Evolutionary conservation across 2,329 filamentous ascomycete species (phyloP), one percentile per base, ranked within the genome.

Genomic region (Pyrenophora tritici-repentis): DNA sequence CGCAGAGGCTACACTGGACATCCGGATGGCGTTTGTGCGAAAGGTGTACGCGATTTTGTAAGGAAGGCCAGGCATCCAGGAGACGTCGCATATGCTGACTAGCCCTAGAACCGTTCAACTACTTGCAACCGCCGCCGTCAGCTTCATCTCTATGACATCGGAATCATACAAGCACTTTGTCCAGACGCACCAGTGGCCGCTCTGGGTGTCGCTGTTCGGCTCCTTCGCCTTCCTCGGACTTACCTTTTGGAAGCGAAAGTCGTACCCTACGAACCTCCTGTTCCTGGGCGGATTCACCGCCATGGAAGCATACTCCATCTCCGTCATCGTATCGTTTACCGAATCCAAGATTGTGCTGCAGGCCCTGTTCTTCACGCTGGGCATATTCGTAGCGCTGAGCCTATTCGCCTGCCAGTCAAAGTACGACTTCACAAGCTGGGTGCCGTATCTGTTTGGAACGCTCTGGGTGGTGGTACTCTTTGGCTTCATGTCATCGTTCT

Each of bases 341-440:
- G 81, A 93, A 54, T 85, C 86, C 16, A 80, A 81, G 43, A 87
- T 97, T 68, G 94, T 99, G 17, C 82, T 99, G 40, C 88, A 96
- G 75, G 94, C 94, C 13, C 87, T 96, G 29, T 76, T 96, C 59
- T 85, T 99, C 50, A 99, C 94, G 1, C 73, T 86, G 8, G 85
- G 79, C 44, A 84, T 87, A 63, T 87, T 87, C 66, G 75, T 86
- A 38, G 83, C 80, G 24, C 73, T 87, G 50, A 86, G 83, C 3
- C 75, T 92, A 37, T 97, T 99, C 73, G 94, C 94, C 42, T 96
- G 92, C 83, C 94, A 99, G 80, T 90, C 89, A 59, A 96, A 95
- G 75, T 99, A 99, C 72, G 94, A 99, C 79, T 99, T 99, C 73
- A 97, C 93, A 1, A 88, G 85, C 59, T 99, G 94, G 93, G 90